phyloP scores from a whole-genome alignment of 768 basidiomycete species.

The Mycena haematopus region DNA sequence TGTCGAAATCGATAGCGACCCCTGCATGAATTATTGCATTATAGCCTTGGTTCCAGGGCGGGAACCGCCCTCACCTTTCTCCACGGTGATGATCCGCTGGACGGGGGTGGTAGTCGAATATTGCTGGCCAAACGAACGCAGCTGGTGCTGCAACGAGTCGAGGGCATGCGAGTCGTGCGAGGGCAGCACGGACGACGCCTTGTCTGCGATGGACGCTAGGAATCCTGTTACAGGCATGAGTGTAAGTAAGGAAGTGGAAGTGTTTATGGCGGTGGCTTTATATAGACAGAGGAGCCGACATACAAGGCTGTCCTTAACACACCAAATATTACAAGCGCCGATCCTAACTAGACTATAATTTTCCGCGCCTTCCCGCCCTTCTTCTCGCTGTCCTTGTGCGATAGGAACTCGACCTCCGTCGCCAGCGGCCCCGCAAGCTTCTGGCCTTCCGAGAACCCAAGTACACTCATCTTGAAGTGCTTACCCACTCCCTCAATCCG shows the following conservation, averaged over 20 bases:
- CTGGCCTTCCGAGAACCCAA: conserved; percentile 79
- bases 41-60: too few species aligned
- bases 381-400: conserved; percentile 95
- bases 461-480: conserved; percentile 91
- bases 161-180: conserved; percentile 61
- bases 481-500: conserved; percentile 84
- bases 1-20: conserved; percentile 76
- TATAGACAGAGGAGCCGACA: conserved; percentile 25
- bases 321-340: conserved; percentile 10
- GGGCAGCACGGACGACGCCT: conserved; percentile 43
- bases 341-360: conserved; percentile 62
- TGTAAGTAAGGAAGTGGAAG: conserved; percentile 22
- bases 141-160: conserved; percentile 72
- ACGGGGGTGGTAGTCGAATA: conserved; percentile 72
- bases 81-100: conserved; percentile 80
- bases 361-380: conserved; percentile 87
- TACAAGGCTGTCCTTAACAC: not conserved
- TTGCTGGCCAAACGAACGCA: conserved; percentile 76
- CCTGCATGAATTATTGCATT: too few species aligned
- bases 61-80: too few species aligned
- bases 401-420: conserved; percentile 93
- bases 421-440: conserved; percentile 86
- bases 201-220: conserved; percentile 72
- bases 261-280: conserved; percentile 22
- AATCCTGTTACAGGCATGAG: conserved; percentile 61